phyloP scores from a whole-genome alignment of 106 monocot genomes.

The Alisma plantagoaquatica region DNA sequence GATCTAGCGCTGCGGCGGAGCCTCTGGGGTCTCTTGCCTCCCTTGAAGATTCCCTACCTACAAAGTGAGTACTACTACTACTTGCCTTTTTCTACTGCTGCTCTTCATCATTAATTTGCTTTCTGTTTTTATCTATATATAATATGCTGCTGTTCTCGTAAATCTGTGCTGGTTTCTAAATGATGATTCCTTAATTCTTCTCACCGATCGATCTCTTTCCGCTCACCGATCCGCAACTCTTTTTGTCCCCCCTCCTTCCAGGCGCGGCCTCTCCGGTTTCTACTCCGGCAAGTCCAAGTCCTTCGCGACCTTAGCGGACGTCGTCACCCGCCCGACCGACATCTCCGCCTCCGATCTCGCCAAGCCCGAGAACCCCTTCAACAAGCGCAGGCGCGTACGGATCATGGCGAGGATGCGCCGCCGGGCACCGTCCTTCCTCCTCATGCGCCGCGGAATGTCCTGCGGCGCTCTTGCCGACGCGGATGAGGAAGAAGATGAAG shows the following conservation, averaged over 20 bases:
- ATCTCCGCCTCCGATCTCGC: constrained; percentile 17
- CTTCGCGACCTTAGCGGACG: constrained; percentile 38
- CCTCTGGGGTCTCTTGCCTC: constrained; percentile 26
- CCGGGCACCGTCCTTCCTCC: constrained; percentile 21
- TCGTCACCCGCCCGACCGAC: constrained; percentile 1
- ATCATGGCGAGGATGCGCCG: constrained; percentile 11
- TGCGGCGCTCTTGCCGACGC: background rate
- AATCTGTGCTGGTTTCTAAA: too few relatives aligned
- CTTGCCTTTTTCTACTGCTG: too few relatives aligned
- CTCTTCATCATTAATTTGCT: background rate
- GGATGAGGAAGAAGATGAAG: constrained; percentile 2
- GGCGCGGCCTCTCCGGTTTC: constrained; percentile 52
- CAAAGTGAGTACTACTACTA: constrained; percentile 25
- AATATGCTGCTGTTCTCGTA: background rate
- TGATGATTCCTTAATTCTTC: too few relatives aligned
- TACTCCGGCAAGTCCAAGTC: constrained; percentile 60
- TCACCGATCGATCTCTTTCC: too few relatives aligned
- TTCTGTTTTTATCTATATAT: background rate
- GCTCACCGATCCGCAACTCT: too few relatives aligned
- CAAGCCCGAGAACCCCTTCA: constrained; percentile 62
- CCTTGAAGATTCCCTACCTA: constrained; percentile 48
- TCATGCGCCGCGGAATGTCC: constrained; percentile 15
- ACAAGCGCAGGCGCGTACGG: constrained; percentile 42
- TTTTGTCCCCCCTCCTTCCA: background rate
- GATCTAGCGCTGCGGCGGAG: constrained; percentile 12